Evolutionary conservation across 1,284 basidiomycete species (phyloP), one percentile per base, ranked within the genome.

Genomic region (Cryptococcus maquisensis): DNA sequence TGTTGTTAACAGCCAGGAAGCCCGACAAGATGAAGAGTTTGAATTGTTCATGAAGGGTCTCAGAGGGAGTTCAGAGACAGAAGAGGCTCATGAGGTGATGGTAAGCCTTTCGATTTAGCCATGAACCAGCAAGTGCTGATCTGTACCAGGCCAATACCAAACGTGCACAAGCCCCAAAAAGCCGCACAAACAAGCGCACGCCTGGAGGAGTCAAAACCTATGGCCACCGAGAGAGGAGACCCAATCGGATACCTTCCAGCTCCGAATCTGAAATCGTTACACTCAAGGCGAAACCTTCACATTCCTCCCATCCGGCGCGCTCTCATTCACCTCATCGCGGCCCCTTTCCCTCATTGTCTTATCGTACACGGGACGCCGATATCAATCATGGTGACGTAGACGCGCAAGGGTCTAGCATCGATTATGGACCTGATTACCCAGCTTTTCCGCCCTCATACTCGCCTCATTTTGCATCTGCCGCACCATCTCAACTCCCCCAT

Each of bases 131-230:
- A 32, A 8, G 28, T 32, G 6, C 28, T 32, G 28, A 32, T 10
- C 10, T 7, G 12, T 18, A 5, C 40, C 23, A 42, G 40, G 5
- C 18, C 18, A 42, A 18, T 3, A 28, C 21, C 45, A 44, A 12
- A 40, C 26, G 43, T 23, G n/a, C 20, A 16, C 15, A 20, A 16
- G 38, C 28, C n/a, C 18, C 8, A 8, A 28, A 26, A 37, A 21
- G n/a, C n/a, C 24, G 26, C 55, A 28, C 44, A 12, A 20, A 37
- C 28, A 42, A 28, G n/a, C 56, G 56, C 9, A 52, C 53, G 7
- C 56, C 52, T 12, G 35, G 35, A 2, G 55, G 56, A 7, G 26
- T 37, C 39, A 58, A 46, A 26, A 58, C 56, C 2, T 58, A 58
- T 32, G 56, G 28, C 10, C 28, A 32, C 52, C 12, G 45, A 40